Conservation (phyloP, 176 grass and related monocot species). For the Musa itinerans region DNA sequence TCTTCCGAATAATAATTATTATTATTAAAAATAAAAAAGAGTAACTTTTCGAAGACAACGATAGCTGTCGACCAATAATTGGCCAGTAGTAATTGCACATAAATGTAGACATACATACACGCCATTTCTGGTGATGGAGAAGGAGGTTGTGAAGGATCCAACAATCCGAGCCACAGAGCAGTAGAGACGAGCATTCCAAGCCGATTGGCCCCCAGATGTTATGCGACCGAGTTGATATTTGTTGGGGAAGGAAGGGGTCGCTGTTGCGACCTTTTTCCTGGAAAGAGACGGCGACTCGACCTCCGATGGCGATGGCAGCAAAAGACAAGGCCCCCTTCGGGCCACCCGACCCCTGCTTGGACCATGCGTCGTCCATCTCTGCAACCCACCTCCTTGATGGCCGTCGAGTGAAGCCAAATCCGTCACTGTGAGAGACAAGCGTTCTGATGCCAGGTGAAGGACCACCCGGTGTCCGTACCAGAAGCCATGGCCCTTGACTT, state of each 20-base stretch:
- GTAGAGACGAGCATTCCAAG: too few species aligned
- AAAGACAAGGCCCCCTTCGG: background rate
- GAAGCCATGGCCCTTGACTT: background rate
- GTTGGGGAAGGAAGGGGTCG: background rate
- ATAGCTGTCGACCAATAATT: too few species aligned
- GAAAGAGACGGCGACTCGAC: background rate
- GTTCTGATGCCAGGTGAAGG: too few species aligned
- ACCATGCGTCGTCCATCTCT: background rate
- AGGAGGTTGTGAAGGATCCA: too few species aligned
- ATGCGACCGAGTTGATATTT: background rate
- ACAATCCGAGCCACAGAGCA: background rate
- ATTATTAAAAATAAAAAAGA: too few species aligned
- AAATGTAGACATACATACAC: too few species aligned
- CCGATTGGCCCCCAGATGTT: too few species aligned
- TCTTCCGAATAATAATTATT: too few species aligned
- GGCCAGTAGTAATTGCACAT: too few species aligned
- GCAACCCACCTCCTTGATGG: background rate
- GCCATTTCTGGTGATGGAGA: too few species aligned
- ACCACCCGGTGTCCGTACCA: too few species aligned
- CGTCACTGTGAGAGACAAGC: too few species aligned
- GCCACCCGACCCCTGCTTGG: background rate
- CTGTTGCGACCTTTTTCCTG: background rate
- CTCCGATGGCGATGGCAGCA: background rate
- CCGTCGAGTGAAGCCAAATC: background rate
- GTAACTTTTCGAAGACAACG: background rate